Evolutionary conservation across 805 yeast genomes (phyloP), one percentile per base, ranked within the genome.

Genomic region (Candida incommunis): DNA sequence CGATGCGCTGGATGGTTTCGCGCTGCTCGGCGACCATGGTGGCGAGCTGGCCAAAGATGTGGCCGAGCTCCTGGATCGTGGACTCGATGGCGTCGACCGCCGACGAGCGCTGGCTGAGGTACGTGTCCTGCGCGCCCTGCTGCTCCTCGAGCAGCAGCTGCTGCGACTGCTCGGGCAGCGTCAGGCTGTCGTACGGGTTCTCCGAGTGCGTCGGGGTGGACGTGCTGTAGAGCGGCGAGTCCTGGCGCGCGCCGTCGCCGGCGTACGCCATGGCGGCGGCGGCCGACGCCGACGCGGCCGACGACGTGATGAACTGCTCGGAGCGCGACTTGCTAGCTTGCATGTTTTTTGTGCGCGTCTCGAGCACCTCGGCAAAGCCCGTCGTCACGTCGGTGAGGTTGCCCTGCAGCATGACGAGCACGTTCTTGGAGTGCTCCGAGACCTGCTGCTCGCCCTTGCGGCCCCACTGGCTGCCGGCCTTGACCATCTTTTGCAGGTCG

Each of bases 1-100:
- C 98, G 51, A 92, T 92, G 58, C 97, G 71, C 62, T 90, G 97
- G 46, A 92, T 90, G 15, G 82, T 83, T 55, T 92, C 98, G 35
- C 97, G 90, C 64, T 92, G 98, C 62, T 92, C 97, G 50, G 84
- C 87, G 4, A 92, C 96, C 97, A 92, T 90, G 1, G 94, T 82
- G 3, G 97, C 95, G 54, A 92, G 70, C 63, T 92, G 98, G 55
- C 84, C 90, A 66, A 92, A 92, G 48, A 92, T 70, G 43, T 83
- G 82, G 40, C 98, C 98, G 42, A 92, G 95, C 62, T 92, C 97
- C 57, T 90, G 90, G 49, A 92, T 92, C 0, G 98, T 92, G n/a
- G 86, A 74, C 60, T 92, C 98, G 43, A 92, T 92, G 0, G 96
- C 85, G 59, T 90, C 97, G 43, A 92, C 96, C 0, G 98, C 98